Conservation (phyloP, 2,329 filamentous ascomycete genomes). For the Claviceps humidiphila region DNA sequence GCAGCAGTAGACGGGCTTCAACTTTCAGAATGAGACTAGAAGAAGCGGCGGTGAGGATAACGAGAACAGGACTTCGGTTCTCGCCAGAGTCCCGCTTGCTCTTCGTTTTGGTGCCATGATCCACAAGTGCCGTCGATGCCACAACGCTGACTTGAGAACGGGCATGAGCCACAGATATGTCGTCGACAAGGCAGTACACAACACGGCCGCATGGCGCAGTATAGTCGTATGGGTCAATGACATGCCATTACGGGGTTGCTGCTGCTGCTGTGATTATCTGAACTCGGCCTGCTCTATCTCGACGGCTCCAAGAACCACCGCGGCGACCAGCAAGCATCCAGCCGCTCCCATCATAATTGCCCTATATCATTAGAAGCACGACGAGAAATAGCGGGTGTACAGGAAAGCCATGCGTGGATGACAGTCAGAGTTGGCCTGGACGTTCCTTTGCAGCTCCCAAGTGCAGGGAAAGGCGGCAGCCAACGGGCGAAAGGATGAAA, state of each 20-base stretch:
- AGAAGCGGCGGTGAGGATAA: too few species aligned
- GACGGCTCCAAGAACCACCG: conserved; percentile 67
- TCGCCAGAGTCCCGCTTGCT: too few species aligned
- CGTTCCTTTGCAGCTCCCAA: conserved; percentile 76
- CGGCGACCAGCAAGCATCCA: conserved; percentile 71
- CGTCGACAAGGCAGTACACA: too few species aligned
- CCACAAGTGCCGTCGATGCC: too few species aligned
- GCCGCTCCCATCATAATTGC: conserved; percentile 53
- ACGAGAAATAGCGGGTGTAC: conserved; percentile 53
- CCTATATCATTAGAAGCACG: conserved; percentile 26
- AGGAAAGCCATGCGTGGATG: conserved; percentile 93
- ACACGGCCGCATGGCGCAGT: too few species aligned
- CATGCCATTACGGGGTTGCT: conserved; percentile 13
- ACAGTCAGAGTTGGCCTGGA: conserved; percentile 79
- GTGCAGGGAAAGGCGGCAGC: conserved; percentile 51
- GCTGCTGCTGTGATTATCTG: conserved; percentile 30
- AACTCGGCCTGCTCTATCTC: conserved; percentile 60
- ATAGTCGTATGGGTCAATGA: too few species aligned
- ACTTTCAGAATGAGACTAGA: conserved; percentile 68
- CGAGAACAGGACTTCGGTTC: too few species aligned
- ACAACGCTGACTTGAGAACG: too few species aligned
- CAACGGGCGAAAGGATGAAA: conserved; percentile 30
- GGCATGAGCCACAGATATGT: too few species aligned
- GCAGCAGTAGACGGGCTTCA: conserved; percentile 80
- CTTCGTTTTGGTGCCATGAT: too few species aligned